Evolutionary conservation across 345 rosid genomes (phyloP).

Genomic region (Gynandropsis gynandra): DNA sequence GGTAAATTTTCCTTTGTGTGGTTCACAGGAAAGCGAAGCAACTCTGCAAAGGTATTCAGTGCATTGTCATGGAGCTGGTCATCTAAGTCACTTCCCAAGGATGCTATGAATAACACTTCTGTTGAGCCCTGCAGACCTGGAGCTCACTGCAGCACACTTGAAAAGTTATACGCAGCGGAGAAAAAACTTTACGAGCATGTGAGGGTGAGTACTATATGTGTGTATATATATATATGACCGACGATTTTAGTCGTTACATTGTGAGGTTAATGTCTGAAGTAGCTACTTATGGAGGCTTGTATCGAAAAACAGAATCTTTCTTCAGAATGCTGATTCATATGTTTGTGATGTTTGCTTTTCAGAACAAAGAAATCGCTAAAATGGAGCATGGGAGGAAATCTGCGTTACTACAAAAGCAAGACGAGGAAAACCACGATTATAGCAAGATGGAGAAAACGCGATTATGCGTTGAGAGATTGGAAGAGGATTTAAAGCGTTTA

Average conservation of each 20-base stretch:
- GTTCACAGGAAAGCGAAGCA: conserved; percentile 62
- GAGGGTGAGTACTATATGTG: conserved; percentile 55
- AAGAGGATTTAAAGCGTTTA: conserved; percentile 37
- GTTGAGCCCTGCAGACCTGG: conserved; percentile 75
- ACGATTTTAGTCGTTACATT: conserved; percentile 9
- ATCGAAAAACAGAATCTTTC: too few relatives aligned
- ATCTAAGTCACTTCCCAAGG: conserved; percentile 62
- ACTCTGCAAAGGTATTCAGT: conserved; percentile 82
- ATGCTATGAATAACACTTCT: conserved; percentile 31
- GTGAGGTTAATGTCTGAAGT: background rate
- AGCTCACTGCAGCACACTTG: conserved; percentile 75
- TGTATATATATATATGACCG: conserved; percentile 18
- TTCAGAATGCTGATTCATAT: background rate
- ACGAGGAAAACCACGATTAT: conserved; percentile 43
- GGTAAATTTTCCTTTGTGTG: conserved; percentile 15
- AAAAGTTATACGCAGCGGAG: conserved; percentile 67
- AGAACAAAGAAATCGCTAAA: conserved; percentile 77
- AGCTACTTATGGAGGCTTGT: background rate
- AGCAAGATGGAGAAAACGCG: conserved; percentile 58
- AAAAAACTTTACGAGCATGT: conserved; percentile 72
- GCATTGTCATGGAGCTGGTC: conserved; percentile 93
- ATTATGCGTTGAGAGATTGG: conserved; percentile 50
- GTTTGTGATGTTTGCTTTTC: conserved; percentile 5
- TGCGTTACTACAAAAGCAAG: conserved; percentile 52
- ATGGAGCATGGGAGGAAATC: conserved; percentile 66